phyloP scores from a whole-genome alignment of 352 stramenopile genomes.

The Phytophthora capsici region DNA sequence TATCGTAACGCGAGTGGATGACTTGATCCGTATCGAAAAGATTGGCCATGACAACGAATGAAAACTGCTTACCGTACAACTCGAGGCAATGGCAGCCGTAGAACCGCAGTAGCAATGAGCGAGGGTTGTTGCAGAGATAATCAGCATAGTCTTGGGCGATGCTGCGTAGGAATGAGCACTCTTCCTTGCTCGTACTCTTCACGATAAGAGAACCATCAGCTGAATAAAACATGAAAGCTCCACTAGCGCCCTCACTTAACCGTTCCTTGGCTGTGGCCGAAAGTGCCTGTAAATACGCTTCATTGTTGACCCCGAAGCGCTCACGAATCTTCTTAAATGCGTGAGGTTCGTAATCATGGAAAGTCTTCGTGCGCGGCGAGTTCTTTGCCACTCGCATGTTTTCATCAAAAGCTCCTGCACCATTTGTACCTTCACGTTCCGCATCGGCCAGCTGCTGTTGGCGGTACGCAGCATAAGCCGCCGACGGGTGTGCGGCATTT shows the following conservation, averaged over 20 bases:
- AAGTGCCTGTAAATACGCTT: constrained; percentile 83
- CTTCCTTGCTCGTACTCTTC: constrained; percentile 91
- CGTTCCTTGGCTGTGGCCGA: constrained; percentile 89
- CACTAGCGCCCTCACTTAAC: constrained; percentile 87
- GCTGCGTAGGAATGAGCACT: constrained; percentile 84
- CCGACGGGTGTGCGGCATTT: constrained; percentile 34
- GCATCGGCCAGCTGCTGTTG: constrained; percentile 57
- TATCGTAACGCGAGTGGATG: constrained; percentile 91
- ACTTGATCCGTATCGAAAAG: constrained; percentile 89
- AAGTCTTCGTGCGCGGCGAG: constrained; percentile 82
- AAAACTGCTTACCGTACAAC: constrained; percentile 92
- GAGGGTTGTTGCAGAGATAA: constrained; percentile 87
- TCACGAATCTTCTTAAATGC: constrained; percentile 91
- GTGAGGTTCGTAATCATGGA: constrained; percentile 90
- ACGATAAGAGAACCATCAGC: constrained; percentile 89
- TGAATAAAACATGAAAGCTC: constrained; percentile 94
- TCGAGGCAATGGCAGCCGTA: constrained; percentile 92
- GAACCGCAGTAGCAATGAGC: constrained; percentile 89
- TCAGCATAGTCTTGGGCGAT: constrained; percentile 90
- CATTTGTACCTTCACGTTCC: constrained; percentile 33
- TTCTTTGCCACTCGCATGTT: constrained; percentile 77
- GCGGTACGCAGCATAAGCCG: constrained; percentile 56
- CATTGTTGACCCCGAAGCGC: constrained; percentile 85
- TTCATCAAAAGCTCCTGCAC: constrained; percentile 67
- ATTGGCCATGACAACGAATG: constrained; percentile 94